Percentiles rank a stretch among this genome's conserved stretches.
phyloP scores from a whole-genome alignment of 768 basidiomycete genomes.

The Clitopilus hobsonii region DNA sequence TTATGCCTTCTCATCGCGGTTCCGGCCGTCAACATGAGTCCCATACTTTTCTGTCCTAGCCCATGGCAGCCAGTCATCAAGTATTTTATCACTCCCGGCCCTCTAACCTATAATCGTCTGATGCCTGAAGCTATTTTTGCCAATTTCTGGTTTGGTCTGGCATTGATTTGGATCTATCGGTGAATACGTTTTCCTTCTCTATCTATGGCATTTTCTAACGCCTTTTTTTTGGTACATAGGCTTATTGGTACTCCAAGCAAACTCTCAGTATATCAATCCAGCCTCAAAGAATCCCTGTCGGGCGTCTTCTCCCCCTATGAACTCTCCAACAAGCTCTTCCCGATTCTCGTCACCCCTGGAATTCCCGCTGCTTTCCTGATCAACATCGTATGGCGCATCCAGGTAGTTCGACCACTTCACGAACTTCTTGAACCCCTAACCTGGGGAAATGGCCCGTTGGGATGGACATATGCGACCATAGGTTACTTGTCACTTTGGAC shows the following conservation, averaged over 20 bases:
- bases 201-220: not conserved
- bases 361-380: constrained; percentile 38
- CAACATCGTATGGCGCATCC: constrained; percentile 27
- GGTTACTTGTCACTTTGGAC: not conserved
- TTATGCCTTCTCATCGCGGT: constrained; percentile 6
- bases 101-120: constrained; percentile 5
- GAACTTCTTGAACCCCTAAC: not conserved
- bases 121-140: constrained; percentile 4
- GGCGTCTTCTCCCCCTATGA: constrained; percentile 57
- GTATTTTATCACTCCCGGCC: constrained; percentile 16
- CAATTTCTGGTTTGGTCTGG: constrained; percentile 10
- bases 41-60: too few relatives aligned
- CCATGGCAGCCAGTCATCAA: too few relatives aligned
- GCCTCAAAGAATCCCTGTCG: constrained; percentile 39
- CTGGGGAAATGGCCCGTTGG: not conserved
- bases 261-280: constrained; percentile 40
- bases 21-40: too few relatives aligned
- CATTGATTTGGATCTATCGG: constrained; percentile 15
- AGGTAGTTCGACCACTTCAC: constrained; percentile 11
- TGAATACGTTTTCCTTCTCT: not conserved
- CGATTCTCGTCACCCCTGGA: constrained; percentile 49
- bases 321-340: constrained; percentile 46
- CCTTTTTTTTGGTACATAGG: constrained; percentile 23
- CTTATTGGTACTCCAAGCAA: constrained; percentile 55
- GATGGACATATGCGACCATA: not conserved